phyloP scores from a whole-genome alignment of 805 yeast species.

The Pichia kluyveri region DNA sequence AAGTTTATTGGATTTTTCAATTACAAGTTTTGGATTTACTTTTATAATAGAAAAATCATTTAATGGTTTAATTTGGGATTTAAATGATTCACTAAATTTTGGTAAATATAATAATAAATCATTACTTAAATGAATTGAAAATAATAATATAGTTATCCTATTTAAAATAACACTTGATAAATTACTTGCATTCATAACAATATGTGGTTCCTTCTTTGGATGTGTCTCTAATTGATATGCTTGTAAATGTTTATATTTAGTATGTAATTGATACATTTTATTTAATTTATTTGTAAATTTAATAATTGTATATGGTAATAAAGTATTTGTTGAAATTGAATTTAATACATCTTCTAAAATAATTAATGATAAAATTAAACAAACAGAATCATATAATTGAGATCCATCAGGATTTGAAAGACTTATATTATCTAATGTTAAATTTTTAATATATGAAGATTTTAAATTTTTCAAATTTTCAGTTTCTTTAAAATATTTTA shows the following conservation, averaged over 20 bases:
- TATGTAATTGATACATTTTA: constrained; percentile 4
- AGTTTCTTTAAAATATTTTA: constrained; percentile 14
- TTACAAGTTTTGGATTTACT: constrained; percentile 1
- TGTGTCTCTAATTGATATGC: constrained; percentile 4
- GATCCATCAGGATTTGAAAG: constrained; percentile 9
- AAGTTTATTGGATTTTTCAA: constrained; percentile 1
- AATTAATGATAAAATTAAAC: constrained; percentile 22
- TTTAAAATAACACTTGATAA: constrained; percentile 27
- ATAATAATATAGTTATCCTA: constrained; percentile 19
- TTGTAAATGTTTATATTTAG: constrained; percentile 2
- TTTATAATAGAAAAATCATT: constrained; percentile 16
- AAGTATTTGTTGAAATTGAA: constrained; percentile 17
- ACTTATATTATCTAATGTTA: constrained; percentile 10
- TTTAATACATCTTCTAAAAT: constrained; percentile 30
- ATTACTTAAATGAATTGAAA: constrained; percentile 24
- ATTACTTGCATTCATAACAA: constrained; percentile 28
- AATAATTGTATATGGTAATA: constrained; percentile 18
- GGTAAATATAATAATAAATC: constrained; percentile 30
- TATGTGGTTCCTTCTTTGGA: constrained; percentile 7
- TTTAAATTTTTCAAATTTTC: constrained; percentile 10
- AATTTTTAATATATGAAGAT: constrained; percentile 8
- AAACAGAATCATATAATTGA: constrained; percentile 21
- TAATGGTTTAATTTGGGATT: constrained; percentile 17
- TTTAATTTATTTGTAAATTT: constrained; percentile 9
- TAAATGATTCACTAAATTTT: constrained; percentile 10